Evolutionary conservation across 225 moss, liverwort and hornwort species (phyloP), one percentile per base, ranked within the genome.

Genomic region (Neckera pumila): DNA sequence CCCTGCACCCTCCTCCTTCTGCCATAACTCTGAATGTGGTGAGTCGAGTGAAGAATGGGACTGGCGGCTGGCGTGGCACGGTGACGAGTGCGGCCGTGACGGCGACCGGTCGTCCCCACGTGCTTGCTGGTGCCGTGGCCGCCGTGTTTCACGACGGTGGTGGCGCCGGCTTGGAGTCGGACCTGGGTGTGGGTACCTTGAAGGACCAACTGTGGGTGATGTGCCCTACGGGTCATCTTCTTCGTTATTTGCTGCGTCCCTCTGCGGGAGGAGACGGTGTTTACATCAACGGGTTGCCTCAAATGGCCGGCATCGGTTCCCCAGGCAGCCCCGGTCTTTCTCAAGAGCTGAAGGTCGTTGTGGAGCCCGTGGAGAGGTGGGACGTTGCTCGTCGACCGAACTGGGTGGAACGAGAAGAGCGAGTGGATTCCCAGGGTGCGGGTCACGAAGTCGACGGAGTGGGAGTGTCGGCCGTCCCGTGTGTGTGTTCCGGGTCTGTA

Each of bases 341-440:
- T 87, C 95, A 90, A 18, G 97, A 96, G 83, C 92, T 97, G 89
- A 94, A 96, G 87, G 93, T 97, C 31, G 76, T 90, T 7, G 93
- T 96, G 59, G 99, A 99, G 86, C 93, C 99, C 51, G 90, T 99
- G 59, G 96, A 97, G 93, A 95, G 93, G 90, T 99, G 99, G 99
- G 99, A 99, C 92, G 94, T 99, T 22, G 93, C 95, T 86, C 97
- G 99, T 82, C 96, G 97, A 28, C 96, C 99, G 21, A 97, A 94
- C 92, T 99, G 99, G 99, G 94, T 92, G 81, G 99, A 99, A 82
- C 94, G 99, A 23, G 99, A 99, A 88, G 99, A 97, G 92, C 95
- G 96, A 19, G 89, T 99, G 84, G 99, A 96, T 21, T 91, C 81
- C 56, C 74, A 70, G 85, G 91, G 90, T 77, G 87, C 76, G 30